Evolutionary conservation across 2,329 filamentous ascomycete species (phyloP), one percentile per base, ranked within the genome.

Genomic region (Hypoxylon sp.): DNA sequence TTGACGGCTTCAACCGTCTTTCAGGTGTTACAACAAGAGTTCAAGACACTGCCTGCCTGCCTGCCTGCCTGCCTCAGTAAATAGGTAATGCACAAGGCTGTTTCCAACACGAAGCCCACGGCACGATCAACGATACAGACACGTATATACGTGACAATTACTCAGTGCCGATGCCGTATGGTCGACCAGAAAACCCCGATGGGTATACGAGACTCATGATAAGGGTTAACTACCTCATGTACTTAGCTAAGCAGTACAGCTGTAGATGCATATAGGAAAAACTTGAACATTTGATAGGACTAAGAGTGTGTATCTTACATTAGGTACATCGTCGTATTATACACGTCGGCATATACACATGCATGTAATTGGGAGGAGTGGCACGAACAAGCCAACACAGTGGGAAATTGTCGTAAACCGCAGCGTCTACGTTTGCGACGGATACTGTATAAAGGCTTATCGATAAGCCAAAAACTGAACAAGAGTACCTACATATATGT

Each of bases 1-100:
- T 57, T 75, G 60, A 74, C 11, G 28, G 19, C 23, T n/a, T 23
- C 30, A 14, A 2, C 5, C 5, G 34, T 45, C n/a, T 23, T 32
- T 23, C 34, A 34, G 9, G 28, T 38, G 17, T 11, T 10, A 7
- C 21, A 56, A 49, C 43, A 50, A 32, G 10, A 49, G 32, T 10
- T 30, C 14, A 10, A 38, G 36, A 6, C 11, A 38, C 25, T 14
- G 38, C 38, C 38, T 11, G n/a, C n/a, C n/a, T n/a, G n/a, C n/a
- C 14, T 13, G 38, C 38, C n/a, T 10, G 14, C 17, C n/a, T 43
- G 14, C 13, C 38, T 41, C 2, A 2, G 17, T 36, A 19, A 1
- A 7, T 36, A 41, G 5, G n/a, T 9, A 41, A 41, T 41, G 17
- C 5, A 3, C 36, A 41, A 38, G n/a, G 36, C n/a, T n/a, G 36